These are phyloP conservation scores for Populus simonii DNA, from an alignment of 345 rosid species.

Conservation along the genomic window DNA sequence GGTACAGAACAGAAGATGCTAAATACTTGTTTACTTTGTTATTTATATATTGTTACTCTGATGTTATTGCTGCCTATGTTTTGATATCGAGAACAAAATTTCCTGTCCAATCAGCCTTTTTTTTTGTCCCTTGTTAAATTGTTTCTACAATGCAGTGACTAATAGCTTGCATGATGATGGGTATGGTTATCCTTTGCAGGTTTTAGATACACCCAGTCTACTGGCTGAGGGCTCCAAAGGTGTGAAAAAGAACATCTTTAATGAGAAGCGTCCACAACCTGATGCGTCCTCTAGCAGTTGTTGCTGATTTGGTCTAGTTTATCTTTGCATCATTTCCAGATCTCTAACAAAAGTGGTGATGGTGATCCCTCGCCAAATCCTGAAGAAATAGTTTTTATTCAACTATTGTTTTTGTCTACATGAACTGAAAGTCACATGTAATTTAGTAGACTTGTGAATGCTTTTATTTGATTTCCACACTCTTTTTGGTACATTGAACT, in stretches of 20 bases:
- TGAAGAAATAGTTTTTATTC: neutral
- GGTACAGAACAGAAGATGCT: constrained; percentile 37
- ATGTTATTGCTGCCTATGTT: neutral
- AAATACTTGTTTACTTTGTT: neutral
- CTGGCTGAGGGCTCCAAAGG: constrained; percentile 71
- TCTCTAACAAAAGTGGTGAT: constrained; percentile 1
- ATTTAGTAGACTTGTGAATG: neutral
- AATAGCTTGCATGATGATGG: neutral
- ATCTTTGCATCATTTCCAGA: neutral
- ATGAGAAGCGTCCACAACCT: constrained; percentile 58
- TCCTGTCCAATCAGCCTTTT: neutral
- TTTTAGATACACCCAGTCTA: constrained; percentile 86
- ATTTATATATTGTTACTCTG: neutral
- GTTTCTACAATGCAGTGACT: neutral
- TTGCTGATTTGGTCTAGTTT: constrained; percentile 36
- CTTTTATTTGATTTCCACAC: neutral
- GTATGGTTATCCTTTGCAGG: constrained; percentile 38
- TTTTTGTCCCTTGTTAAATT: neutral
- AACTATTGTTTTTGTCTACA: neutral
- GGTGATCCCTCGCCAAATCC: neutral
- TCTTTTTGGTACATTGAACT: neutral
- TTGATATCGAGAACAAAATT: neutral
- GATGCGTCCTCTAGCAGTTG: constrained; percentile 50
- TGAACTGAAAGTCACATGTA: constrained; percentile 13
- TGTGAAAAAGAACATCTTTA: constrained; percentile 78